Conservation (phyloP, 805 yeast genomes). For the Middelhovenomyces tepae region DNA sequence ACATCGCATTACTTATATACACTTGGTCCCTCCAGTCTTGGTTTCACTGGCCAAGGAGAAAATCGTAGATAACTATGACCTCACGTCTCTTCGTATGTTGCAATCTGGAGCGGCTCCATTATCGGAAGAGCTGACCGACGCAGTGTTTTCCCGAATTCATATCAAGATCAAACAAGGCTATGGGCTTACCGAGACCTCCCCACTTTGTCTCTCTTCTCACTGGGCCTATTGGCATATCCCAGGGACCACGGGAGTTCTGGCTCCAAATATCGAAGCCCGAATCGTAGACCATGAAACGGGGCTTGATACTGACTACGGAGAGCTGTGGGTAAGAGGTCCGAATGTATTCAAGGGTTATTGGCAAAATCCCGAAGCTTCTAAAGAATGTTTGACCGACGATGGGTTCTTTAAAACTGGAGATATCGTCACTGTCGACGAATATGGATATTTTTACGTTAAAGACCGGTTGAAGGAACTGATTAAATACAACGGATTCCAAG, state of each 20-base stretch:
- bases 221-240: slow-evolving; percentile 33
- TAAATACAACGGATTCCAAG: slow-evolving; percentile 71
- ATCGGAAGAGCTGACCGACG: slow-evolving; percentile 12
- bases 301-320: slow-evolving; percentile 41
- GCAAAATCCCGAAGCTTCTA: slow-evolving; percentile 1
- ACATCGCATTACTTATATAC: slow-evolving; percentile 30
- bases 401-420: slow-evolving; percentile 58
- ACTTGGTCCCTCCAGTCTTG: slow-evolving; percentile 36
- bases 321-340: slow-evolving; percentile 48
- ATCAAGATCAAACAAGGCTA: slow-evolving; percentile 15
- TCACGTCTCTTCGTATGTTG: slow-evolving; percentile 34
- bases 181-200: slow-evolving; percentile 46
- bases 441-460: slow-evolving; percentile 37
- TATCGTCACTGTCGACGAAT: slow-evolving; percentile 33
- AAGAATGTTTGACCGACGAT: slow-evolving; percentile 18
- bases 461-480: slow-evolving; percentile 63
- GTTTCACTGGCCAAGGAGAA: slow-evolving; percentile 38
- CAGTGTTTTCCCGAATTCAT: slow-evolving; percentile 8
- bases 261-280: slow-evolving; percentile 41
- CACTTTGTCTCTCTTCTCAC: slow-evolving; percentile 42
- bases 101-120: slow-evolving; percentile 43
- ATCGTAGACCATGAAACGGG: slow-evolving; percentile 32
- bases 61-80: slow-evolving; percentile 33
- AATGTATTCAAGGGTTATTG: slow-evolving; percentile 33
- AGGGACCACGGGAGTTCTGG: slow-evolving; percentile 37